A percentile compares a stretch with the other conserved stretches of the same genome.
Evolutionary conservation across 208 protist genomes (phyloP).

Genomic region (Wallacemonas sp.): DNA sequence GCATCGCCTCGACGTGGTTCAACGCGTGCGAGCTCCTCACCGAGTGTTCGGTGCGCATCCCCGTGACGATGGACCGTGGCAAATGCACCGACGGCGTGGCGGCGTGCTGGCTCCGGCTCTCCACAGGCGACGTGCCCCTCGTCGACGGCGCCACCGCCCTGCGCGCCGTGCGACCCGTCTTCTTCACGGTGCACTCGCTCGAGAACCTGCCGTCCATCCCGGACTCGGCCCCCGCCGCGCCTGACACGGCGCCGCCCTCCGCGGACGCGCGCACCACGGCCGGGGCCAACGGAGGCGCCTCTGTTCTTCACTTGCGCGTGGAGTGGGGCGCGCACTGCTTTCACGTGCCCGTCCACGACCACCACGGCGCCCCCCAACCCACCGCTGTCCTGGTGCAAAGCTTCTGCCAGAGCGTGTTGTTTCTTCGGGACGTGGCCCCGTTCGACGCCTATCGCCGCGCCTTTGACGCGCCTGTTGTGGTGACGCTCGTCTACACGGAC

Average conservation of each 20-base stretch:
- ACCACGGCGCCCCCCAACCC: neutral
- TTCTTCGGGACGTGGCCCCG: constrained; percentile 20
- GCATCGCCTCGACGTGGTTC: neutral
- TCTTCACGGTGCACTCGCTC: constrained; percentile 19
- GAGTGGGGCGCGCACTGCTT: constrained; percentile 10
- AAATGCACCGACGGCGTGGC: neutral
- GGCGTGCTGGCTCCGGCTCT: constrained; percentile 18
- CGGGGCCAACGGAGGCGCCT: neutral
- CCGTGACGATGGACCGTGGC: neutral
- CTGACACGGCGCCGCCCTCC: neutral
- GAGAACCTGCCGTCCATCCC: constrained; percentile 12
- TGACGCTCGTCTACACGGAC: constrained; percentile 28
- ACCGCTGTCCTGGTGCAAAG: neutral
- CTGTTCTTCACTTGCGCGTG: constrained; percentile 2
- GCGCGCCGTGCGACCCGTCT: constrained; percentile 2
- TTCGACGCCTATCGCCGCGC: constrained; percentile 26
- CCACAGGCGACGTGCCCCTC: neutral
- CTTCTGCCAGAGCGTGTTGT: constrained; percentile 15
- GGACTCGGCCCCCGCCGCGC: neutral
- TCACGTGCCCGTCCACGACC: neutral
- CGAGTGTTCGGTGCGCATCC: neutral
- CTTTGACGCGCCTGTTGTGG: constrained; percentile 8
- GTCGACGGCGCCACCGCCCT: neutral
- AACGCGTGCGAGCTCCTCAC: constrained; percentile 12
- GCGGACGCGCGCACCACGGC: too few species aligned